Evolutionary conservation across 140 eudicot genomes (phyloP).

Genomic region (Oenanthe javanica): DNA sequence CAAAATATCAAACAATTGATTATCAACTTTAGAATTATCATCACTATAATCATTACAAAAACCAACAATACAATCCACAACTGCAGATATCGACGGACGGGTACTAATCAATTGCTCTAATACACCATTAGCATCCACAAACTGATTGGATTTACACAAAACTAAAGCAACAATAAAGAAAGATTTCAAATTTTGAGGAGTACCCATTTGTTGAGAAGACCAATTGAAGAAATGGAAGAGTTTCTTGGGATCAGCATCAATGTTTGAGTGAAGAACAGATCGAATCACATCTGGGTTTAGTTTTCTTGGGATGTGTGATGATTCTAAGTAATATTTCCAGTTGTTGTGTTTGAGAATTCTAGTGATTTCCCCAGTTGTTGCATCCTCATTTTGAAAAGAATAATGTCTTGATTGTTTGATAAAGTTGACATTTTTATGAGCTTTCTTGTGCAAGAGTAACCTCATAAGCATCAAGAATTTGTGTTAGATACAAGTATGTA

Average conservation of each 20-base stretch:
- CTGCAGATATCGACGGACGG: conserved; percentile 30
- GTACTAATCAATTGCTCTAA: conserved; percentile 44
- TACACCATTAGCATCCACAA: conserved; percentile 34
- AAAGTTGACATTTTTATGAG: conserved; percentile 15
- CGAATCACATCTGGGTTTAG: conserved; percentile 63
- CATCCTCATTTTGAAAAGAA: conserved; percentile 19
- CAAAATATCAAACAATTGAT: conserved; percentile 42
- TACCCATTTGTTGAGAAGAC: conserved; percentile 57
- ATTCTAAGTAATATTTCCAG: conserved; percentile 60
- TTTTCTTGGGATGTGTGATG: conserved; percentile 39
- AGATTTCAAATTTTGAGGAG: conserved; percentile 46
- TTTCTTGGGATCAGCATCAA: conserved; percentile 43
- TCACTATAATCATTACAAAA: conserved; percentile 25
- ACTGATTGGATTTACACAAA: conserved; percentile 40
- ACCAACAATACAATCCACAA: conserved; percentile 36
- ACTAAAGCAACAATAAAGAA: conserved; percentile 34
- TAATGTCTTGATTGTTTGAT: conserved; percentile 25
- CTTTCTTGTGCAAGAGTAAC: conserved; percentile 11
- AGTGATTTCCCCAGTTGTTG: conserved; percentile 40
- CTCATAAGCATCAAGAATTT: conserved; percentile 20
- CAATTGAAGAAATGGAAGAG: conserved; percentile 69
- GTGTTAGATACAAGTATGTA: background rate
- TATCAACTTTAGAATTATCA: conserved; percentile 20
- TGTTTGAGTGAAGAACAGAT: conserved; percentile 51
- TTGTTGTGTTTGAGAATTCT: conserved; percentile 40